These are phyloP conservation scores for Sugiyamaella paludigena DNA, from an alignment of 1,139 yeast genomes.

Conservation along the genomic window DNA sequence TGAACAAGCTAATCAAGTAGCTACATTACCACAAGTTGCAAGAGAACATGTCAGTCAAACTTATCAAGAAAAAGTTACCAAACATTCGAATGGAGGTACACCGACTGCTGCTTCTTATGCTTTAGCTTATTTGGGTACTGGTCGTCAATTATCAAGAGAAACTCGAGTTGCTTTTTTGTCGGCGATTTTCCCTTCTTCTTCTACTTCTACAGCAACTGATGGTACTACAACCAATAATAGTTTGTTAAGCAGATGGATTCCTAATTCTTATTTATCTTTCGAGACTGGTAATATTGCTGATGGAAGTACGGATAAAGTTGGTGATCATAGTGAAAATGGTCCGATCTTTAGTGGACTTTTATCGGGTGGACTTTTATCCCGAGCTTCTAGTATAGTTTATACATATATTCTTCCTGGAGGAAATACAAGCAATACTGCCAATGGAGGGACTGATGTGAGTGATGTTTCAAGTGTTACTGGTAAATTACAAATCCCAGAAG, in stretches of 20 bases:
- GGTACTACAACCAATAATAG: neutral
- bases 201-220: neutral
- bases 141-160: constrained; percentile 25
- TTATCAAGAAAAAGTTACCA: constrained; percentile 31
- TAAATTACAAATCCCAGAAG: neutral
- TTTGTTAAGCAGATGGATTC: too few relatives aligned
- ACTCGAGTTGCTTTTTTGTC: constrained; percentile 14
- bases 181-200: neutral
- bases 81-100: constrained; percentile 24
- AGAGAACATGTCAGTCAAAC: constrained; percentile 29
- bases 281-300: too few relatives aligned
- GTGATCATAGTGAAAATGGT: too few relatives aligned
- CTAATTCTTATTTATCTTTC: too few relatives aligned
- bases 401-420: constrained; percentile 1
- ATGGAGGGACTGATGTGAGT: neutral
- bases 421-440: neutral
- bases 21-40: constrained; percentile 28
- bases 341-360: neutral
- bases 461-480: too few relatives aligned
- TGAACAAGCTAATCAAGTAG: constrained; percentile 28
- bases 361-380: constrained; percentile 1
- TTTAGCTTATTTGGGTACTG: constrained; percentile 26
- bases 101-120: constrained; percentile 14
- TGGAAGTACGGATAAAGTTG: too few relatives aligned
- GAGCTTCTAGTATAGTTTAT: constrained; percentile 5